Conservation (phyloP, 306 rosid genomes). For the Gleditsia sinensis region DNA sequence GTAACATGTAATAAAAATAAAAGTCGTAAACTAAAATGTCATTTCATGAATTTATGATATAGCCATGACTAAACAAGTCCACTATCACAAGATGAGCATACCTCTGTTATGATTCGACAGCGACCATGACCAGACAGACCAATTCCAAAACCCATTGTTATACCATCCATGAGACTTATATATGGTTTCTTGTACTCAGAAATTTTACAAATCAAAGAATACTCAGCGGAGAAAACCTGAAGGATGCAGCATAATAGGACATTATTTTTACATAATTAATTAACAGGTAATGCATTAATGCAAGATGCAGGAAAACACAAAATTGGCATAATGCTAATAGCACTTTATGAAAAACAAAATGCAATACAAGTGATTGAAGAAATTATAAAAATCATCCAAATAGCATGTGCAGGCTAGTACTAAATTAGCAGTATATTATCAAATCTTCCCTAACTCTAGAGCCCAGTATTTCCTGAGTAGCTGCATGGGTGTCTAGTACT, state of each 20-base stretch:
- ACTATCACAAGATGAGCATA: slow-evolving; percentile 34
- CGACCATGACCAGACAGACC: slow-evolving; percentile 97
- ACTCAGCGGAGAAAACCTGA: slow-evolving; percentile 94
- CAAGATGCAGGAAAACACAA: slow-evolving; percentile 21
- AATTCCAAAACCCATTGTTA: slow-evolving; percentile 98
- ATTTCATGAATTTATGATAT: slow-evolving; percentile 9
- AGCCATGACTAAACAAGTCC: slow-evolving; percentile 1
- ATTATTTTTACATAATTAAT: slow-evolving; percentile 17
- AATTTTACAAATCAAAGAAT: slow-evolving; percentile 92
- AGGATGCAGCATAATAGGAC: slow-evolving; percentile 21
- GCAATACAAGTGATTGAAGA: slow-evolving; percentile 1
- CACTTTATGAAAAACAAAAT: slow-evolving; percentile 19
- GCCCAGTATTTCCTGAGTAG: no score
- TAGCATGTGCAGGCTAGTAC: not conserved
- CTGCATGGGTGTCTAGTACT: no score
- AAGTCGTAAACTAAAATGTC: slow-evolving; percentile 26
- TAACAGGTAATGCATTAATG: slow-evolving; percentile 26
- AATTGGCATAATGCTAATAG: slow-evolving; percentile 10
- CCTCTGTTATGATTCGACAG: slow-evolving; percentile 93
- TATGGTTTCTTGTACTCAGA: slow-evolving; percentile 90
- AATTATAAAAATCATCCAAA: slow-evolving; percentile 25
- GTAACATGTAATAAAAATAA: slow-evolving; percentile 8
- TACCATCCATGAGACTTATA: slow-evolving; percentile 92
- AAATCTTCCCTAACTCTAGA: no score
- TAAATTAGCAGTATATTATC: no score